Evolutionary conservation across 176 grass and related monocot species (phyloP), one percentile per base, ranked within the genome.

Genomic region (Ensete glaucum): DNA sequence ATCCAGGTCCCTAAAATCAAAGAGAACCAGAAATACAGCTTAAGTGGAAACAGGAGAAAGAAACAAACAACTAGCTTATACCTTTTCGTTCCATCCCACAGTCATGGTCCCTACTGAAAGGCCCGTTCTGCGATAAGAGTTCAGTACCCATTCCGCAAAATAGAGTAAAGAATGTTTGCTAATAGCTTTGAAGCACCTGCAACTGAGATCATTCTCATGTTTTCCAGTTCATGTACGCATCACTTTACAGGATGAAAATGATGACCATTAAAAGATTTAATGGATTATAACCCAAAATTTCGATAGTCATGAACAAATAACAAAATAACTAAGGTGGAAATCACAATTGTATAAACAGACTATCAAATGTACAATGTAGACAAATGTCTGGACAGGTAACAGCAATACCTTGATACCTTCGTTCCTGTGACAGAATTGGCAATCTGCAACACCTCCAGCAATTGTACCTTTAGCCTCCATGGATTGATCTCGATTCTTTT

Each of bases 401-500:
- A n/a, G 8, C 14, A 20, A 23, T 9, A 90, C 94, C 94, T 97
- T 93, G 49, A 85, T 85, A 8, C 94, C 94, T n/a, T 91, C 73
- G 81, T 89, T 93, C 27, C 90, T 83, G 52, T 97, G 94, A 90
- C 94, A 97, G 62, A 97, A 97, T n/a, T 97, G 94, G 64, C 94
- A 97, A 88, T 93, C 94, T 72, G 94, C 90, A 63, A 90, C 94
- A 19, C 94, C 90, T 75, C 90, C 88, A 71, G 94, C 94, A 90
- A 97, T 90, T 1, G 87, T 96, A 82, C 93, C 89, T 25, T 25
- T 26, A 96, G 79, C 92, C 2, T 98, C 84, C 93, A 93, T 6
- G 88, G 95, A 72, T 99, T 94, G 54, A 99, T 99, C 85, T 99
- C 88, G 16, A 99, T 93, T 77, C 94, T 99, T 87, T 99, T 98